These are phyloP conservation scores for Coemansia javaensis DNA, from an alignment of 192 early-diverging fungal species.

Conservation along the genomic window DNA sequence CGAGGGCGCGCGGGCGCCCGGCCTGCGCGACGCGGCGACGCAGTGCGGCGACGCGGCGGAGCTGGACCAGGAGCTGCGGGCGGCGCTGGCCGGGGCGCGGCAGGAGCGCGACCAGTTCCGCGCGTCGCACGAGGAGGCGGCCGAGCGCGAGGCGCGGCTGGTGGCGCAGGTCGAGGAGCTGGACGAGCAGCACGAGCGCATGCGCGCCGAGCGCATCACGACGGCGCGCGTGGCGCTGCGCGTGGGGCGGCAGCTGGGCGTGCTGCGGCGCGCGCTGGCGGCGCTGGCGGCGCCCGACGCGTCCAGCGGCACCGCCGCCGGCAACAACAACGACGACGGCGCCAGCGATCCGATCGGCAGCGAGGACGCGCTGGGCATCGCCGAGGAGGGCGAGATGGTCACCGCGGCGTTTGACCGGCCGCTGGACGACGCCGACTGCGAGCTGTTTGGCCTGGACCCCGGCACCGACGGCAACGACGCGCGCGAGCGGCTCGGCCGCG, in stretches of 20 bases:
- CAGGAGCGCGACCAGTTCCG: slow-evolving; percentile 50
- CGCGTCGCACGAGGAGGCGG: slow-evolving; percentile 31
- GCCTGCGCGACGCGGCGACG: slow-evolving; percentile 7
- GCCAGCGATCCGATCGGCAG: slow-evolving; percentile 14
- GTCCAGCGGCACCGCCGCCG: neutral
- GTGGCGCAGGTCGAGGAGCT: slow-evolving; percentile 42
- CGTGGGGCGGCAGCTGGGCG: slow-evolving; percentile 30
- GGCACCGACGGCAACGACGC: neutral
- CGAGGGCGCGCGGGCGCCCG: slow-evolving; percentile 11
- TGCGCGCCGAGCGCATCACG: slow-evolving; percentile 28
- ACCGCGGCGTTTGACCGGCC: slow-evolving; percentile 34
- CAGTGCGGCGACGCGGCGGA: slow-evolving; percentile 22
- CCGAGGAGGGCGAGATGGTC: slow-evolving; percentile 41
- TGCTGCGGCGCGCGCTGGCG: slow-evolving; percentile 19
- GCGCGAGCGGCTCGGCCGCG: neutral
- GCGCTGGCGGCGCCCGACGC: slow-evolving; percentile 17
- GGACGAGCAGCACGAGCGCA: slow-evolving; percentile 38
- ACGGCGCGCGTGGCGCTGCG: slow-evolving; percentile 23
- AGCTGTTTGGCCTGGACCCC: slow-evolving; percentile 3
- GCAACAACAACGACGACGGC: neutral
- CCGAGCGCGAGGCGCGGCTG: slow-evolving; percentile 24
- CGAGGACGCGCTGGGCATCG: slow-evolving; percentile 21
- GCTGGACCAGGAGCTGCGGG: slow-evolving; percentile 20
- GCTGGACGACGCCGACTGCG: slow-evolving; percentile 11
- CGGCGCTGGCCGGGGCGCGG: slow-evolving; percentile 19